Percentiles rank a stretch among this genome's conserved stretches.
Conservation (phyloP, 495 filamentous ascomycete species). For the Aspergillus mulundensis region DNA sequence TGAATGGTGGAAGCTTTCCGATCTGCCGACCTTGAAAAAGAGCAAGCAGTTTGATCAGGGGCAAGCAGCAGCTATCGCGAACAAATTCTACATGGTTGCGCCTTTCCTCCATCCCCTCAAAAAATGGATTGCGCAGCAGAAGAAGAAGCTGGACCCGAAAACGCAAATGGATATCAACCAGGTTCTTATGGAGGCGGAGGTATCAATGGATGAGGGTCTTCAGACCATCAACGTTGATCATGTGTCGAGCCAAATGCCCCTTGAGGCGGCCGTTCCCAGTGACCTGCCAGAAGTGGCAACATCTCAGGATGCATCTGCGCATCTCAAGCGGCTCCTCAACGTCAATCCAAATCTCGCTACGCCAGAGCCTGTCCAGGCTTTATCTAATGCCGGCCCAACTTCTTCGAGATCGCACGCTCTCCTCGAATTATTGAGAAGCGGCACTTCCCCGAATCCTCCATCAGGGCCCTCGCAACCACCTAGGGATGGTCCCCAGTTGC, state of each 20-base stretch:
- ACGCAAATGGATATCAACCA: constrained; percentile 21
- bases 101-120: constrained; percentile 83
- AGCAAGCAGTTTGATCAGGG: constrained; percentile 54
- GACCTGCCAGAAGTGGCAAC: constrained; percentile 40
- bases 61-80: constrained; percentile 55
- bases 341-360: constrained; percentile 42
- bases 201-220: constrained; percentile 35
- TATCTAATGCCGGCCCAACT: constrained; percentile 19
- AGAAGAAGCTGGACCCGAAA: constrained; percentile 60
- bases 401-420: constrained; percentile 48
- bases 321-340: constrained; percentile 61
- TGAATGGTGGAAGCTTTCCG: constrained; percentile 83
- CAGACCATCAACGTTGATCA: constrained; percentile 11
- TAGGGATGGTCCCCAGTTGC: constrained; percentile 40
- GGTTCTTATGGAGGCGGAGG: constrained; percentile 27
- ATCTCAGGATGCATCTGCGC: constrained; percentile 50
- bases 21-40: constrained; percentile 78
- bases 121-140: constrained; percentile 85
- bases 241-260: constrained; percentile 15
- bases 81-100: constrained; percentile 97
- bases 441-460: constrained; percentile 38
- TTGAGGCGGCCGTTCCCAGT: constrained; percentile 29
- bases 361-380: constrained; percentile 10
- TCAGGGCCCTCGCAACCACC: constrained; percentile 24
- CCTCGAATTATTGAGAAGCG: constrained; percentile 53